These are phyloP conservation scores for Zygotorulaspora sp. DNA, from an alignment of 805 yeast genomes.

Conservation along the genomic window DNA sequence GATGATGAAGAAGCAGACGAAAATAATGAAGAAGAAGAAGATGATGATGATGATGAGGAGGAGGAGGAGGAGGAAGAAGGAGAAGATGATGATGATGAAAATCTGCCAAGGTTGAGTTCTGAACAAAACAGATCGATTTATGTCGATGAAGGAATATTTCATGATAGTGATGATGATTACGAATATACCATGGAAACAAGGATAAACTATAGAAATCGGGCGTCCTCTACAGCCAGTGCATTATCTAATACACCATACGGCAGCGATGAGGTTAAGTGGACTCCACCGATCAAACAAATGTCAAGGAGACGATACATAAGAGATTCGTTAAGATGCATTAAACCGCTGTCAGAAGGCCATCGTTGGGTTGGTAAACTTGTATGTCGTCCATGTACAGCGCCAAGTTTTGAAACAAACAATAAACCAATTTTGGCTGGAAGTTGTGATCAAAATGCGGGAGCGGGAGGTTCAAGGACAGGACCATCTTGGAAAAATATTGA, in stretches of 20 bases:
- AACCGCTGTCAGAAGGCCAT: conserved; percentile 48
- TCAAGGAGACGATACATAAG: conserved; percentile 42
- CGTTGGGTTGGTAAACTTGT: conserved; percentile 49
- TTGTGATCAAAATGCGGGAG: conserved; percentile 2
- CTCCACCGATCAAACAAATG: conserved; percentile 39
- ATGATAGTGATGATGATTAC: conserved; percentile 26
- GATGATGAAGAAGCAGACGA: conserved; percentile 16
- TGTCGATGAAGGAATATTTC: conserved; percentile 29
- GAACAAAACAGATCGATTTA: conserved; percentile 20
- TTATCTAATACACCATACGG: conserved; percentile 24
- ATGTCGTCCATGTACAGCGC: conserved; percentile 31
- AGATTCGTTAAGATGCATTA: conserved; percentile 55
- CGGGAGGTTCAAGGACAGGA: neutral
- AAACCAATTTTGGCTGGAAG: conserved; percentile 24
- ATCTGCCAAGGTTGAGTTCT: conserved; percentile 12
- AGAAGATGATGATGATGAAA: conserved; percentile 17
- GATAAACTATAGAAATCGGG: conserved; percentile 15
- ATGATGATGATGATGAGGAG: conserved; percentile 18
- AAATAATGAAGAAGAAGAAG: conserved; percentile 16
- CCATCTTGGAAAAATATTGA: conserved; percentile 10
- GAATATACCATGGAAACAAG: conserved; percentile 19
- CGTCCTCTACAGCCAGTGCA: conserved; percentile 26
- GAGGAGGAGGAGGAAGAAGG: conserved; percentile 21
- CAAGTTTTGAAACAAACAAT: conserved; percentile 25
- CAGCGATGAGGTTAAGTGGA: conserved; percentile 43